These are phyloP conservation scores for Xylaria arbuscula DNA, from an alignment of 2,329 filamentous ascomycete genomes.

Conservation along the genomic window DNA sequence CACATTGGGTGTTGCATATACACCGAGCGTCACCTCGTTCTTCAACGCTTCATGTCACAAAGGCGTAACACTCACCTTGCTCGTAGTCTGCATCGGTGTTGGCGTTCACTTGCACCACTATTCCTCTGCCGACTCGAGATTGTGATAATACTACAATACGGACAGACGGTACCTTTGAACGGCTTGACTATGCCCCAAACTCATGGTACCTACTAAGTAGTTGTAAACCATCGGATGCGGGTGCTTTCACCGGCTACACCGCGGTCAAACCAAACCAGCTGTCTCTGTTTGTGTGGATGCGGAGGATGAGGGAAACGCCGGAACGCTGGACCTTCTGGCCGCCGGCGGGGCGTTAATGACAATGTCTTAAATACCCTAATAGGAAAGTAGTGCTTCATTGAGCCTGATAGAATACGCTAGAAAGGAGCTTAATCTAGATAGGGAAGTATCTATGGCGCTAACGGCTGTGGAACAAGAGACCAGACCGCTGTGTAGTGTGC, in stretches of 20 bases:
- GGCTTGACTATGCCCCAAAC: not conserved
- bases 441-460: constrained; percentile 39
- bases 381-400: constrained; percentile 42
- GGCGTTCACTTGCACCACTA: not conserved
- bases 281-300: constrained; percentile 27
- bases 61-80: constrained; percentile 14
- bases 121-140: not conserved
- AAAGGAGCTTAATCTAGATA: constrained; percentile 20
- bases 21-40: constrained; percentile 5
- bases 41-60: constrained; percentile 11
- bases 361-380: constrained; percentile 46
- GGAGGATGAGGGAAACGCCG: constrained; percentile 38
- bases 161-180: constrained; percentile 3
- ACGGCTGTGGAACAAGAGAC: constrained; percentile 38
- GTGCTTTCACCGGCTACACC: constrained; percentile 14
- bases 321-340: constrained; percentile 45
- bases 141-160: not conserved
- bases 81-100: not conserved
- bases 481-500: constrained; percentile 39
- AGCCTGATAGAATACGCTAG: constrained; percentile 40
- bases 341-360: constrained; percentile 40
- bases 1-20: constrained; percentile 4
- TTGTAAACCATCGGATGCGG: constrained; percentile 20
- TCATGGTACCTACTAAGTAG: constrained; percentile 2
- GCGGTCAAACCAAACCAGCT: constrained; percentile 18